Evolutionary conservation across 2,329 filamentous ascomycete genomes (phyloP), one percentile per base, ranked within the genome.

Genomic region (Dothideomycetes sp.): DNA sequence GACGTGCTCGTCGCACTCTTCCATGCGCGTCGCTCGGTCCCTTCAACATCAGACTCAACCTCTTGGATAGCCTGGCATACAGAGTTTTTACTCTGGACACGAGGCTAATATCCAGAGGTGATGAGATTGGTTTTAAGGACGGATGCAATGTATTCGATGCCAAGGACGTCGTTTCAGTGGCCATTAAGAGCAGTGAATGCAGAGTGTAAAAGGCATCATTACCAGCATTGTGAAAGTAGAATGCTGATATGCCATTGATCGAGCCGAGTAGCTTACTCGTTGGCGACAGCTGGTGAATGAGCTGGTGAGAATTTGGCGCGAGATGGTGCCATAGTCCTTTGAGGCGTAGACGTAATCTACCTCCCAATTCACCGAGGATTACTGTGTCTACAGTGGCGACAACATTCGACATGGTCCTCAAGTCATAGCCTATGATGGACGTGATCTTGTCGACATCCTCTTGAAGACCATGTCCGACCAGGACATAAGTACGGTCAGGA

Each of bases 211-310:
- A 53, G 4, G 55, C 54, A 37, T 59, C 56, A 24, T 59, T 59
- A 16, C 49, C 48, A 11, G 54, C 55, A 35, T 56, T 55, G 27
- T 58, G 55, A 18, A 46, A 44, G 15, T 93, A n/a, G n/a, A n/a
- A n/a, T n/a, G n/a, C n/a, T 71, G 4, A 87, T 70, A 65, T 45
- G 43, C 36, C 10, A 10, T 3, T 13, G 11, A 9, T 16, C 33
- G 3, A 20, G 6, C 27, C 27, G 11, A 30, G 27, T 6, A 30
- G 7, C 6, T 13, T 8, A n/a, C 9, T 23, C 13, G 16, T 10
- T 19, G 10, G 18, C 33, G 25, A n/a, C n/a, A n/a, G n/a, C n/a
- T n/a, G n/a, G n/a, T n/a, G n/a, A n/a, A n/a, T n/a, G n/a, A n/a
- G n/a, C n/a, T n/a, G n/a, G n/a, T n/a, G n/a, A n/a, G n/a, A n/a